Evolutionary conservation across 1,284 basidiomycete species (phyloP).

Genomic region (Pseudozyma tsukubaensis): DNA sequence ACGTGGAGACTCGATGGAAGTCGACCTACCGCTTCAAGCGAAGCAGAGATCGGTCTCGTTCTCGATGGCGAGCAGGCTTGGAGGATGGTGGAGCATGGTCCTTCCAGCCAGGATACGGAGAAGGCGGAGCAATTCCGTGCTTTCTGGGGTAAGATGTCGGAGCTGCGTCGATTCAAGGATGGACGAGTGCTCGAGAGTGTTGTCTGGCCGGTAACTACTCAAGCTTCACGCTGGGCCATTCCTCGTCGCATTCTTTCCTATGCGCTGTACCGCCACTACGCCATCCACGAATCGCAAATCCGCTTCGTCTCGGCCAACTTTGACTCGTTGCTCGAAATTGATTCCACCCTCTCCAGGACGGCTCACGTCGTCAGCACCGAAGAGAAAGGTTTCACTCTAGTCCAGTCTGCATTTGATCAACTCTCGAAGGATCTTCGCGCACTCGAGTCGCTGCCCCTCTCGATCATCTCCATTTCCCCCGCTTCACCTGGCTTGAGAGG

Average conservation of each 20-base stretch:
- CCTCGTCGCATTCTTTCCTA: conserved; percentile 81
- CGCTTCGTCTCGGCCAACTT: conserved; percentile 74
- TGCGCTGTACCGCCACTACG: conserved; percentile 81
- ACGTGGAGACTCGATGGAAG: conserved; percentile 47
- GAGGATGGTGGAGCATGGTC: conserved; percentile 67
- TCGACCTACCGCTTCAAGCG: conserved; percentile 31
- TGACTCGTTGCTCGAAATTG: conserved; percentile 74
- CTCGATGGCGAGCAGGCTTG: conserved; percentile 61
- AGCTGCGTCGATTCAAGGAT: conserved; percentile 96
- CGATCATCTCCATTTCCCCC: conserved; percentile 79
- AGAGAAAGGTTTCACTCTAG: conserved; percentile 76
- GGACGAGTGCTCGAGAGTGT: conserved; percentile 92
- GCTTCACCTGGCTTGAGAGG: conserved; percentile 79
- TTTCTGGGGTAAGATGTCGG: conserved; percentile 92
- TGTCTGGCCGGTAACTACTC: conserved; percentile 77
- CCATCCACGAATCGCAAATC: conserved; percentile 73
- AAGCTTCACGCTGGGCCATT: conserved; percentile 75
- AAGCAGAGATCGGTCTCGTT: conserved; percentile 53
- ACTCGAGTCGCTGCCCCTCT: conserved; percentile 80
- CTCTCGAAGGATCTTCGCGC: conserved; percentile 82
- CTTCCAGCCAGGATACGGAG: conserved; percentile 72
- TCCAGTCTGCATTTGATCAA: conserved; percentile 82
- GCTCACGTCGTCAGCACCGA: conserved; percentile 68
- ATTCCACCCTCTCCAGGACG: conserved; percentile 50
- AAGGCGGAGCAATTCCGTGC: conserved; percentile 77